A percentile compares a stretch with the other conserved stretches of the same genome.
Conservation (phyloP, 2,329 filamentous ascomycete species). For the Zasmidium cellare region DNA sequence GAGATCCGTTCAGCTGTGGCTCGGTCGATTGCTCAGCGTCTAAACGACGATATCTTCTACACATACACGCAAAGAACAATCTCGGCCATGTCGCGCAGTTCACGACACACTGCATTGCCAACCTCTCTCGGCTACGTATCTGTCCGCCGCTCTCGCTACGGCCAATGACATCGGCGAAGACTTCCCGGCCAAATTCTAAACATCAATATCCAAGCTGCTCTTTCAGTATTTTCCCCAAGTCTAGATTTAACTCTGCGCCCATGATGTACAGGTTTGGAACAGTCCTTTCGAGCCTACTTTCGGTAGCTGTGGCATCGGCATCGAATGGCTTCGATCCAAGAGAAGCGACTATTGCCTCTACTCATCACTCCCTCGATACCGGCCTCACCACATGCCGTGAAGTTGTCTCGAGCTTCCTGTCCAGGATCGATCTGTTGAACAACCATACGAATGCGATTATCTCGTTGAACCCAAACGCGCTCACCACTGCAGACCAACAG, state of each 20-base stretch:
- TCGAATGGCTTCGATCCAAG: conserved; percentile 48
- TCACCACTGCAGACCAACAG: conserved; percentile 51
- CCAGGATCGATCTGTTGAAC: conserved; percentile 59
- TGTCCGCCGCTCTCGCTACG: not conserved
- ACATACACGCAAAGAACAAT: too few relatives aligned
- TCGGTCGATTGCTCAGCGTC: too few relatives aligned
- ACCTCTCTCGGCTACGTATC: not conserved
- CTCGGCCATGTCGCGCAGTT: not conserved
- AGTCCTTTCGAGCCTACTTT: not conserved
- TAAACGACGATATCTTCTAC: too few relatives aligned
- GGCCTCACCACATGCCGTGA: conserved; percentile 55
- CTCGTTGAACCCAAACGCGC: conserved; percentile 51
- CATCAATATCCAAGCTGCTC: too few relatives aligned
- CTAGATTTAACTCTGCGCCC: too few relatives aligned
- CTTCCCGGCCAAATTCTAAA: not conserved
- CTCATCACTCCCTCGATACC: conserved; percentile 58
- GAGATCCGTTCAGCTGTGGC: too few relatives aligned
- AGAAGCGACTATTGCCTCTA: conserved; percentile 59
- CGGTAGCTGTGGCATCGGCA: not conserved
- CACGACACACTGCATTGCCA: not conserved
- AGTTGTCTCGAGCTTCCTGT: conserved; percentile 57
- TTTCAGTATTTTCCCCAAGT: too few relatives aligned
- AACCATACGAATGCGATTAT: conserved; percentile 59
- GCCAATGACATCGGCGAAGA: not conserved
- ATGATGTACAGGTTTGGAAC: too few relatives aligned